phyloP scores from a whole-genome alignment of 2,329 filamentous ascomycete genomes.

The Drechslera avenae region DNA sequence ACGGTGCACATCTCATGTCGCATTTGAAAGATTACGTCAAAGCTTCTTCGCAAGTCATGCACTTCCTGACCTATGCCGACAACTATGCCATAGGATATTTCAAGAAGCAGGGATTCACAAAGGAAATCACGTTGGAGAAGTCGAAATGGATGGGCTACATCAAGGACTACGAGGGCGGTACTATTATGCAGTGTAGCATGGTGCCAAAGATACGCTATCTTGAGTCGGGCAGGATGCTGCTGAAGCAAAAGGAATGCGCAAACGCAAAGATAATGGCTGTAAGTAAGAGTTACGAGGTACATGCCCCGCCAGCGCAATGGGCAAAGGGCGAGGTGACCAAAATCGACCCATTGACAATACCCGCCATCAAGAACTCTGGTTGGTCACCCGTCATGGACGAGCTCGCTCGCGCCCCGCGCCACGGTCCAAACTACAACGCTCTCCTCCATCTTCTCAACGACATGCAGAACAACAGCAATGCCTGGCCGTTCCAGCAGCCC shows the following conservation, averaged over 20 bases:
- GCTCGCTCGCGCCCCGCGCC: conserved; percentile 88
- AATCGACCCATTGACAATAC: conserved; percentile 85
- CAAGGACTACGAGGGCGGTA: conserved; percentile 98
- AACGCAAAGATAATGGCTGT: conserved; percentile 94
- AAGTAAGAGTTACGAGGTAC: conserved; percentile 84
- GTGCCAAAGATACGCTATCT: conserved; percentile 92
- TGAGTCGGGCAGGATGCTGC: conserved; percentile 87
- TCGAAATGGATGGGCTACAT: conserved; percentile 99
- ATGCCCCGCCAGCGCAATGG: conserved; percentile 86
- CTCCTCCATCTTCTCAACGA: conserved; percentile 91
- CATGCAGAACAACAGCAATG: conserved; percentile 88
- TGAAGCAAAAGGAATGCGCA: conserved; percentile 96
- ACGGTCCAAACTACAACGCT: conserved; percentile 95
- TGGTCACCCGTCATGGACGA: conserved; percentile 99
- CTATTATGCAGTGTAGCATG: conserved; percentile 99
- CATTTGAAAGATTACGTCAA: conserved; percentile 98
- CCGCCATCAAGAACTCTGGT: conserved; percentile 85
- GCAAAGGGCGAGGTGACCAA: conserved; percentile 66
- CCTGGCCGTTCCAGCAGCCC: conserved; percentile 93
- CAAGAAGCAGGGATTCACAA: conserved; percentile 98
- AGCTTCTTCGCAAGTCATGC: conserved; percentile 94
- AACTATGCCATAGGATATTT: conserved; percentile 99
- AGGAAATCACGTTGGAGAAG: conserved; percentile 91
- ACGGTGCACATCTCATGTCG: conserved; percentile 96
- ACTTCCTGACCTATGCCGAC: conserved; percentile 97